Evolutionary conservation across 2,329 filamentous ascomycete genomes (phyloP).

Genomic region (Aureobasidium pullulans): DNA sequence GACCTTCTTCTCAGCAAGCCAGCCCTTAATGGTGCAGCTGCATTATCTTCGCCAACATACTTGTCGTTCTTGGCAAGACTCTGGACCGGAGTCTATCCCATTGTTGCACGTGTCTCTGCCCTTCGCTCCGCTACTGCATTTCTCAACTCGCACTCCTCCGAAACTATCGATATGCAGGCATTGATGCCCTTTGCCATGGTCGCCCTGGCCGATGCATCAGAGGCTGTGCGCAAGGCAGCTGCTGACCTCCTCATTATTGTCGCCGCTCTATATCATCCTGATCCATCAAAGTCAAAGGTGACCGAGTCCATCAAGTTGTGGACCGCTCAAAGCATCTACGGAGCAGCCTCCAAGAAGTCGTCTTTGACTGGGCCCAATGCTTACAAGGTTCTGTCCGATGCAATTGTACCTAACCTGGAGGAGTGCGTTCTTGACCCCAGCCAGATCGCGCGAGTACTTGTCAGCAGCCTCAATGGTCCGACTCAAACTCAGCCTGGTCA

Average conservation of each 20-base stretch:
- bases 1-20: slow-evolving; percentile 12
- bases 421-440: slow-evolving; percentile 76
- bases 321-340: slow-evolving; percentile 61
- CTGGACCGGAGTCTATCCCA: slow-evolving; percentile 65
- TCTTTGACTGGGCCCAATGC: slow-evolving; percentile 52
- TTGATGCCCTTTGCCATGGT: slow-evolving; percentile 74
- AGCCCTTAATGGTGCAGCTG: slow-evolving; percentile 22
- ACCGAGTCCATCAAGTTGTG: slow-evolving; percentile 35
- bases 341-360: slow-evolving; percentile 41
- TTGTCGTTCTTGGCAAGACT: slow-evolving; percentile 69
- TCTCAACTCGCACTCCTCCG: slow-evolving; percentile 45
- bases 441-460: slow-evolving; percentile 60
- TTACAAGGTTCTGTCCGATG: slow-evolving; percentile 54
- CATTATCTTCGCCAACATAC: slow-evolving; percentile 57
- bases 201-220: slow-evolving; percentile 67
- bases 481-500: slow-evolving; percentile 18
- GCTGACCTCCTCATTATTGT: slow-evolving; percentile 58
- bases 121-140: slow-evolving; percentile 56
- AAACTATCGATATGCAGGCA: slow-evolving; percentile 62
- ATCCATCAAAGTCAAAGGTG: slow-evolving; percentile 27
- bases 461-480: slow-evolving; percentile 51
- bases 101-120: slow-evolving; percentile 60
- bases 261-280: slow-evolving; percentile 37
- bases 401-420: slow-evolving; percentile 70
- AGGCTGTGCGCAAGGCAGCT: slow-evolving; percentile 68